Base-by-base conservation (phyloP, 129 eudicot genomes). In the Gnaphalium uliginosum region DNA sequence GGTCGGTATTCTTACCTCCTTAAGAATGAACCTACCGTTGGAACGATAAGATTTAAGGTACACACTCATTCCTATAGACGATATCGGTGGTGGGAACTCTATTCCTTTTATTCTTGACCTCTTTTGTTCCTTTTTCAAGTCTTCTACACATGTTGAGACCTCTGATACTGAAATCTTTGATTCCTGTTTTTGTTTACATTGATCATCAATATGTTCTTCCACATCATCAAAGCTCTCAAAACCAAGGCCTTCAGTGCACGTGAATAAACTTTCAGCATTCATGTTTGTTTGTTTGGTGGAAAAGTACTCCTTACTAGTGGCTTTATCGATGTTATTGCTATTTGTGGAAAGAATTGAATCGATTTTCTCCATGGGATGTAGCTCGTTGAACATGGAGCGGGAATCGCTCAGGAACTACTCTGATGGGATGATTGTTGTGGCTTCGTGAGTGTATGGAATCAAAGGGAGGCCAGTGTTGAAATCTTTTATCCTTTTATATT, bases 231-330 rank as follows among this genome's bases (percentile, higher is more conserved):
- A 87, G 85, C 96, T 88, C 62, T 92, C 96, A 33, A 78, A 88
- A n/a, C 98, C 98, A 39, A 92, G 86, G 75, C 90, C 91, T 76
- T 92, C 90, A 0, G 76, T 78, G 24, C 81, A 78, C 54, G 59
- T 78, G 19, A 89, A 84, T 46, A 88, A 77, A 46, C 92, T 84
- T 29, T 90, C 95, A 0, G 89, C 82, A 62, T 78, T 86, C 87
- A 84, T 82, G 79, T 39, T 78, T 56, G 74, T 59, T 22, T 68
- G 73, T 17, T 27, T 67, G 71, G 59, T 53, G 75, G 75, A 29
- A 51, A 50, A 17, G 75, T 26, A 70, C n/a, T 22, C 75, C 5
- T 50, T 70, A 6, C 18, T 51, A 5, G 74, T 46, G 30, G 58
- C 1, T 53, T 53, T 53, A 53, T 51, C 4, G 57, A 51, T 51